Base-by-base conservation (phyloP, 495 filamentous ascomycete genomes). In the Hypoxylon fuscum region DNA sequence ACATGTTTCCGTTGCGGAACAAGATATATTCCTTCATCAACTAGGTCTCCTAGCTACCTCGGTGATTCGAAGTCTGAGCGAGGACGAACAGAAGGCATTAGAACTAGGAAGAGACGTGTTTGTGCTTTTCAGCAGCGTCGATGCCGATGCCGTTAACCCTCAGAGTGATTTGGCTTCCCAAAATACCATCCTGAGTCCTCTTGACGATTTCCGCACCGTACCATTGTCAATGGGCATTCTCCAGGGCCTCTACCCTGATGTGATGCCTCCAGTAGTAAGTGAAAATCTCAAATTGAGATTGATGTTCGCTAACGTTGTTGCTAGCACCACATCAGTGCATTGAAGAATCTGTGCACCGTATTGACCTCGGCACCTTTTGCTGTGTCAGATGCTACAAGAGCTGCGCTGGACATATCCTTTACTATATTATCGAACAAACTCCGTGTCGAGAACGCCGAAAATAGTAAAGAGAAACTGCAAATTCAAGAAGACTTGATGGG, bases 191-290 rank as follows among this genome's bases (percentile, higher is more conserved):
- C n/a, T 68, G 8, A 70, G 68, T 14, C 42, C 52, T 5, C 20
- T 55, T 9, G 56, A 62, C 5, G 46, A 64, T 5, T 66, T 58
- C 32, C 59, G 68, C 14, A 66, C 58, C 5, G 63, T 48, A 11
- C 68, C 68, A 34, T 62, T 82, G 23, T 72, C 75, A 10, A 66
- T 79, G 38, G 78, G 79, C 8, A 72, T 82, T 1, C 53, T 82
- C 7, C 70, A 79, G 48, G 79, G 77, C 10, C 62, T 82, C 23
- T 66, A 75, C 61, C 77, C 79, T 5, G 63, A 55, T 2, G 73
- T 72, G 15, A 59, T 82, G 62, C 49, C 40, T 10, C 42, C 62
- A 29, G 41, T 74, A 49, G 79, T 82, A 64, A 59, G 77, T 66
- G 5, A 23, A 12, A 15, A 9, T 44, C 14, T 32, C 17, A 11